Percentiles rank a stretch among this genome's conserved stretches.
Evolutionary conservation across 2,329 filamentous ascomycete genomes (phyloP).

Genomic region (Monosporascus ibericus): DNA sequence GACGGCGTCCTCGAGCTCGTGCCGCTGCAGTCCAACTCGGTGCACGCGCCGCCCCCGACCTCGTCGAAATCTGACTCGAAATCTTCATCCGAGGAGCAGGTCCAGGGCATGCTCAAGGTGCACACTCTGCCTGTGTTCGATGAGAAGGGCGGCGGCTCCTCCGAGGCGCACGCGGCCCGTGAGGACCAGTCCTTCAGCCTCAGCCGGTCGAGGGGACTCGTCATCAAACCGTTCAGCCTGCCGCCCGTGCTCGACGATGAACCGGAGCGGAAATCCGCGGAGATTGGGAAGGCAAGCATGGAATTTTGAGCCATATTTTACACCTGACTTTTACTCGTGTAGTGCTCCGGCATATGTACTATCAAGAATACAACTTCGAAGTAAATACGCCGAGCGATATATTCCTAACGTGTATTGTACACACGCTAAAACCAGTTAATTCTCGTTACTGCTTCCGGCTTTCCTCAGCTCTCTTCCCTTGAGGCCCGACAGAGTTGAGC

Average conservation of each 20-base stretch:
- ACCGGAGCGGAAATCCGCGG: constrained; percentile 35
- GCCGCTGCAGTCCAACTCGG: constrained; percentile 56
- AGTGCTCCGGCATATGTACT: too few species aligned
- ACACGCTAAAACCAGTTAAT: too few species aligned
- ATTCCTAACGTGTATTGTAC: too few species aligned
- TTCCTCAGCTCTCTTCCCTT: too few species aligned
- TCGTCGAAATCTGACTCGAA: constrained; percentile 43
- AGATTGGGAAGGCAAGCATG: constrained; percentile 60
- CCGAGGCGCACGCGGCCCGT: constrained; percentile 59
- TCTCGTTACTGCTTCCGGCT: too few species aligned
- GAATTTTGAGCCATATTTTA: constrained; percentile 54
- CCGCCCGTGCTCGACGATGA: constrained; percentile 77
- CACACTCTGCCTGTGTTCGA: constrained; percentile 80
- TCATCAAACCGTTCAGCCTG: constrained; percentile 82
- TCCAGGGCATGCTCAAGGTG: constrained; percentile 79
- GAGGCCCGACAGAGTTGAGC: too few species aligned
- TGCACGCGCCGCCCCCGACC: constrained; percentile 40
- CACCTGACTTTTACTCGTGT: too few species aligned
- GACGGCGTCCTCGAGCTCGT: constrained; percentile 86
- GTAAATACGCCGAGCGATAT: too few species aligned
- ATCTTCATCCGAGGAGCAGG: constrained; percentile 57
- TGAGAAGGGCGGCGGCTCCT: constrained; percentile 78
- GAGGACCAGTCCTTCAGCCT: constrained; percentile 89
- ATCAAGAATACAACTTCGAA: too few species aligned
- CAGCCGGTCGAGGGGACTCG: constrained; percentile 71